Conservation (phyloP, 352 stramenopile genomes). For the Pythium dissotocum region DNA sequence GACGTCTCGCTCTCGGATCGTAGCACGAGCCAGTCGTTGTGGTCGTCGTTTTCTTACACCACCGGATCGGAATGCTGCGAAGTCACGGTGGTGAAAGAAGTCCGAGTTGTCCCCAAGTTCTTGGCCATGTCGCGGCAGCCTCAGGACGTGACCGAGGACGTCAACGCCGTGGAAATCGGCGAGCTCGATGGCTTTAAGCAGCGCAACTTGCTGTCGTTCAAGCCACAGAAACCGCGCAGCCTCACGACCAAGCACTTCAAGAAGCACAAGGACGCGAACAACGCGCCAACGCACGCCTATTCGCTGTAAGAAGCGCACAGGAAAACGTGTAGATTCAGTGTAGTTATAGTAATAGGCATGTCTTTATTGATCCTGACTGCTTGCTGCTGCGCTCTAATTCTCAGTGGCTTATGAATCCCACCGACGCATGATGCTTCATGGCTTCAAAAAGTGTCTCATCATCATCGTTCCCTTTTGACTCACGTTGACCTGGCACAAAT, state of each 20-base stretch:
- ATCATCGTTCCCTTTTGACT: conserved; percentile 7
- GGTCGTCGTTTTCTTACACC: conserved; percentile 2
- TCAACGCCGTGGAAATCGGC: conserved; percentile 18
- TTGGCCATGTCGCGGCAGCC: not conserved
- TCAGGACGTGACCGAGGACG: not conserved
- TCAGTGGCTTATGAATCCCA: not conserved
- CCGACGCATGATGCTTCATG: not conserved
- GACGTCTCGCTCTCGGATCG: conserved; percentile 16
- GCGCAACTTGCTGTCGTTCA: conserved; percentile 26
- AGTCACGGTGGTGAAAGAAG: not conserved
- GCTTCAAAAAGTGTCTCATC: not conserved
- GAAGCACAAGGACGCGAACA: conserved; percentile 7
- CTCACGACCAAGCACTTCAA: conserved; percentile 25
- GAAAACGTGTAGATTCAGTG: not conserved
- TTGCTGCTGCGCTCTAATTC: not conserved
- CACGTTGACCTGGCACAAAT: conserved; percentile 19
- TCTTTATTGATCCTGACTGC: not conserved
- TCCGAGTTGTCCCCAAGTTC: not conserved
- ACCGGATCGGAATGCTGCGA: conserved; percentile 9
- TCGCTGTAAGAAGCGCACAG: not conserved
- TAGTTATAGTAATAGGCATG: not conserved
- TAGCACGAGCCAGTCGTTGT: conserved; percentile 18
- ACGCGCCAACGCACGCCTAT: not conserved
- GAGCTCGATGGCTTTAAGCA: conserved; percentile 13
- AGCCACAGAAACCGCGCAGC: conserved; percentile 21